A percentile compares a stretch with the other conserved stretches of the same genome.
Evolutionary conservation across 352 stramenopile species (phyloP).

Genomic region (Pythium sp.): DNA sequence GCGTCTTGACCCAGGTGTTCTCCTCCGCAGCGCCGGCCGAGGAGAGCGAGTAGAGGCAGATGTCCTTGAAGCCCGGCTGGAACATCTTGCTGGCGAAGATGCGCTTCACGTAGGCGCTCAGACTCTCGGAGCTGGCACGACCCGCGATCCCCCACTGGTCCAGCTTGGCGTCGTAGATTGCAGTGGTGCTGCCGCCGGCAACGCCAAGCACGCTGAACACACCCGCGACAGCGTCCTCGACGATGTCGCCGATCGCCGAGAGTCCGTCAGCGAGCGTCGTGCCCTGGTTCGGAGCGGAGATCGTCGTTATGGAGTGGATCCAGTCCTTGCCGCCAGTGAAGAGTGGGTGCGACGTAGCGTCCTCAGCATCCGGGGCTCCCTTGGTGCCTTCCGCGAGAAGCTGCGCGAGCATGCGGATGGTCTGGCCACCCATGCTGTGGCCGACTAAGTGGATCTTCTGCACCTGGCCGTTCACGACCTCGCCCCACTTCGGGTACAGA

Average conservation of each 20-base stretch:
- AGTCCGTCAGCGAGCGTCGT: constrained; percentile 25
- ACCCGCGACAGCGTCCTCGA: constrained; percentile 14
- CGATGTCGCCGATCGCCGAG: constrained; percentile 15
- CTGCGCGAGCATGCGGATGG: constrained; percentile 38
- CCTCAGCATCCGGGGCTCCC: constrained; percentile 24
- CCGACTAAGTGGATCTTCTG: constrained; percentile 42
- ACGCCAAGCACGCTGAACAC: constrained; percentile 18
- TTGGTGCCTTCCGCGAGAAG: constrained; percentile 33
- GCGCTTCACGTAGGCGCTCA: constrained; percentile 29
- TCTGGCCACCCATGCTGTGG: constrained; percentile 45
- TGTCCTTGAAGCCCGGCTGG: constrained; percentile 20
- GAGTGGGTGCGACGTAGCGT: constrained; percentile 17
- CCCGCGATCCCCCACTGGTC: constrained; percentile 29
- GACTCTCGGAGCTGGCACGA: constrained; percentile 13
- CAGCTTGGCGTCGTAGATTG: constrained; percentile 28
- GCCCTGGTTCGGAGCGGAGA: constrained; percentile 27
- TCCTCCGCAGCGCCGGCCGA: constrained; percentile 24
- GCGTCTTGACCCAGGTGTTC: constrained; percentile 33
- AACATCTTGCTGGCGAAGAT: constrained; percentile 21
- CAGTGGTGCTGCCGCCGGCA: constrained; percentile 5
- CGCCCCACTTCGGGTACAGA: constrained; percentile 39
- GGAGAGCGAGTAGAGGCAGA: constrained; percentile 29
- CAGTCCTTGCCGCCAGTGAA: constrained; percentile 34
- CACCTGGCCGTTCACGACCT: constrained; percentile 30
- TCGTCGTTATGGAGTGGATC: constrained; percentile 36